These are phyloP conservation scores for Agaricus subrufescens DNA, from an alignment of 768 basidiomycete genomes.

Conservation along the genomic window DNA sequence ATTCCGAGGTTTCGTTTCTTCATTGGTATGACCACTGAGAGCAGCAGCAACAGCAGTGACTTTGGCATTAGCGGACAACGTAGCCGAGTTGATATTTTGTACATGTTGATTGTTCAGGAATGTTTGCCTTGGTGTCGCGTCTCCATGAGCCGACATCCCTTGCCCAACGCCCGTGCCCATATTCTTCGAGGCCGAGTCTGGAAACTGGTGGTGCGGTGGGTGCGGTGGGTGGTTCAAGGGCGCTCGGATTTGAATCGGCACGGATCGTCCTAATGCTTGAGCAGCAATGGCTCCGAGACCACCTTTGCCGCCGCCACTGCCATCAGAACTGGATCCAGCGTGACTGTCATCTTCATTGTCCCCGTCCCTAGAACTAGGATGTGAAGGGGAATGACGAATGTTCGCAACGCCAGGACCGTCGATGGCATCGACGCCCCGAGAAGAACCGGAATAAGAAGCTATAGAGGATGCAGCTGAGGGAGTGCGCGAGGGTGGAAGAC, in stretches of 20 bases:
- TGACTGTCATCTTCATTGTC: conserved; percentile 50
- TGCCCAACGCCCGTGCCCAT: background rate
- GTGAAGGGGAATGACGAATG: conserved; percentile 26
- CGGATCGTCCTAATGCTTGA: background rate
- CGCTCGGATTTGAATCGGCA: conserved; percentile 14
- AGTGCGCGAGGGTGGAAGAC: conserved; percentile 42
- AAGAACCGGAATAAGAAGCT: conserved; percentile 12
- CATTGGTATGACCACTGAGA: background rate
- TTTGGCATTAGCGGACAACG: background rate
- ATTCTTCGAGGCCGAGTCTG: conserved; percentile 18
- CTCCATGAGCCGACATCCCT: background rate
- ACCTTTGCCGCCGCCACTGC: background rate
- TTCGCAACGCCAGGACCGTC: background rate
- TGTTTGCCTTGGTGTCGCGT: conserved; percentile 16
- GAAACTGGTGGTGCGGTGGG: background rate
- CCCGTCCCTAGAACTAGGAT: conserved; percentile 48
- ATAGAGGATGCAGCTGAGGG: conserved; percentile 31
- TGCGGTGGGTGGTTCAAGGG: background rate
- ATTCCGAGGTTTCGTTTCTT: conserved; percentile 16
- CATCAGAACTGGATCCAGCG: conserved; percentile 25
- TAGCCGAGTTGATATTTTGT: background rate
- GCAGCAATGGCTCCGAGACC: background rate
- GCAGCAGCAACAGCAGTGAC: background rate
- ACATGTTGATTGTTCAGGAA: conserved; percentile 3
- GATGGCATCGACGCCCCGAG: too few relatives aligned